Base-by-base conservation (phyloP, 352 stramenopile genomes). In the Phytophthora capsici region DNA sequence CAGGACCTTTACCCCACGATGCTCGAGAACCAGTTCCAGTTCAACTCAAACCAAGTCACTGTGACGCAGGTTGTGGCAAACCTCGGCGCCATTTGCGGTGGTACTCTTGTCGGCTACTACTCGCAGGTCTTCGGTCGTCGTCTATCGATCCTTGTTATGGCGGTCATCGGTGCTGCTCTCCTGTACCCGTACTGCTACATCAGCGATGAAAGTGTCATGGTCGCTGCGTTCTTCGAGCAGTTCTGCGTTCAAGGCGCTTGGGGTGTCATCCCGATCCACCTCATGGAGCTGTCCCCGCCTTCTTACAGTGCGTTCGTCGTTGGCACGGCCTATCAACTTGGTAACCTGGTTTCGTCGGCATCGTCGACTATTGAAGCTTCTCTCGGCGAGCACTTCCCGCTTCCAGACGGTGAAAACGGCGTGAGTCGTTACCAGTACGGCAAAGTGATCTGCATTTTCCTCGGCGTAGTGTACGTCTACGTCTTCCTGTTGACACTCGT, bases 1-100 rank as follows among this genome's bases (percentile, higher is more conserved):
- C 71, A 85, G 45, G 77, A 85, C 30, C 32, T 85, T 47, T 85
- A 82, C 54, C 78, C 78, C 38, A 86, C 78, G 4, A 79, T 86
- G 66, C 66, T 86, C 7, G 49, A 75, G 40, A 82, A 86, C 51
- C 75, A 79, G 38, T 63, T 73, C 55, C 43, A 76, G 44, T 84
- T 86, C 57, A 77, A 65, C 60, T 13, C 66, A 13, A 66, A 86
- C 47, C 59, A 82, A 13, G 72, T 86, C 46, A 84, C 75, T 0
- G 72, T 81, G 22, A 82, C 70, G 6, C 72, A 84, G 36, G 72
- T 86, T 4, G 59, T 82, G 5, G 78, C 78, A 20, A 86, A 86
- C 56, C 7, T 84, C 7, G 78, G 78, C 17, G 78, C 75, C 37
- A 81, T 87, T 60, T 57, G 30, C 17, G 77, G 77, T n/a, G 77